Conservation (phyloP, 1,139 yeast genomes). For the Debaryomyces singareniensis region DNA sequence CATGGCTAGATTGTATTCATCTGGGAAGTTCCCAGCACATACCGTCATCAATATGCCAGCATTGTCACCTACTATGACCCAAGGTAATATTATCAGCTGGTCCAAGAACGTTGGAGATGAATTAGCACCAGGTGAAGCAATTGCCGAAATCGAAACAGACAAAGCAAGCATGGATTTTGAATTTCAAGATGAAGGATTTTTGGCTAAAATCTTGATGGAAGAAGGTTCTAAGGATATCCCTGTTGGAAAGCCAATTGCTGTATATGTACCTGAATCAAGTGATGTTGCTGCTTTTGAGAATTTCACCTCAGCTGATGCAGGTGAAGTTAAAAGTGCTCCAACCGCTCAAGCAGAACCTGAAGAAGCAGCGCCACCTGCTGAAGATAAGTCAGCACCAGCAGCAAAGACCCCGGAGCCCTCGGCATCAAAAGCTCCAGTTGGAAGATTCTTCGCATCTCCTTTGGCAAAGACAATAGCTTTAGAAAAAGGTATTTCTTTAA, state of each 20-base stretch:
- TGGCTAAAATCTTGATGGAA: slow-evolving; percentile 83
- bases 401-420: slow-evolving; percentile 22
- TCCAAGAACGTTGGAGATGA: slow-evolving; percentile 82
- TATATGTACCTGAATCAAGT: slow-evolving; percentile 79
- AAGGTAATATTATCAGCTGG: slow-evolving; percentile 89
- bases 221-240: slow-evolving; percentile 88
- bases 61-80: slow-evolving; percentile 96
- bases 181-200: slow-evolving; percentile 95
- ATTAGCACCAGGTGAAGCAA: slow-evolving; percentile 83
- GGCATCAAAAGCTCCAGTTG: slow-evolving; percentile 25
- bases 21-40: slow-evolving; percentile 56
- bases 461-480: slow-evolving; percentile 90
- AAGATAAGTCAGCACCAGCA: slow-evolving; percentile 21
- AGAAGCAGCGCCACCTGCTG: slow-evolving; percentile 16
- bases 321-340: slow-evolving; percentile 37
- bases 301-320: slow-evolving; percentile 82
- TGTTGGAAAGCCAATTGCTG: slow-evolving; percentile 94
- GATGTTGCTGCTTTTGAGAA: slow-evolving; percentile 85
- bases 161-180: slow-evolving; percentile 99
- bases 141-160: slow-evolving; percentile 97
- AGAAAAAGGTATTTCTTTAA: slow-evolving; percentile 85
- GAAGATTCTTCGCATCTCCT: slow-evolving; percentile 90
- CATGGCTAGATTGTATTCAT: slow-evolving; percentile 37
- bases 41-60: slow-evolving; percentile 85
- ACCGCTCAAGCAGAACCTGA: slow-evolving; percentile 20